Percentiles rank a stretch among this genome's conserved stretches.
Conservation (phyloP, 495 filamentous ascomycete genomes). For the Baudoinia panamericana region DNA sequence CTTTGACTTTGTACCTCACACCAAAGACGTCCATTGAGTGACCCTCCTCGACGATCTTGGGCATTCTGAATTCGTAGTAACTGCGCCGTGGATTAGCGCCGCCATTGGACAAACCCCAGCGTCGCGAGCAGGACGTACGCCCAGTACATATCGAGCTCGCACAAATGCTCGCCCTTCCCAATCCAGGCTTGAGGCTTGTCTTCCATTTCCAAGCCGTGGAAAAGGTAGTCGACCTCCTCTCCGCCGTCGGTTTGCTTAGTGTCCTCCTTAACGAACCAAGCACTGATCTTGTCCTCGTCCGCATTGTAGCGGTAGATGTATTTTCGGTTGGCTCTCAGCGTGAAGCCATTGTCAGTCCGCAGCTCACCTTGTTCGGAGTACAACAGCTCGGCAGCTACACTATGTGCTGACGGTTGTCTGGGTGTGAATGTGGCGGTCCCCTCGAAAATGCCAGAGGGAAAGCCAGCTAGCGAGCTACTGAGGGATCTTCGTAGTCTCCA, state of each 20-base stretch:
- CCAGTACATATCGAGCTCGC: constrained; percentile 53
- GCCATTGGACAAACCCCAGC: no score
- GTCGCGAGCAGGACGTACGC: no score
- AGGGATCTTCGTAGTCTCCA: constrained; percentile 50
- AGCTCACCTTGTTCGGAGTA: constrained; percentile 54
- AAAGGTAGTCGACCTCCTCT: constrained; percentile 48
- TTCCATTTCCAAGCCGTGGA: constrained; percentile 42
- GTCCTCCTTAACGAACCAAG: constrained; percentile 49
- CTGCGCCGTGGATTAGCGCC: no score
- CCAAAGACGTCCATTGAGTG: constrained; percentile 41
- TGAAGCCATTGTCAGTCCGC: constrained; percentile 30
- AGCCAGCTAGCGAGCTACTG: constrained; percentile 34
- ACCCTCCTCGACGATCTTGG: constrained; percentile 21
- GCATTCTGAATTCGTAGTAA: constrained; percentile 47
- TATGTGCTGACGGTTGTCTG: constrained; percentile 26
- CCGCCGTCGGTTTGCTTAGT: constrained; percentile 33
- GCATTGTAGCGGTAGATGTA: constrained; percentile 49
- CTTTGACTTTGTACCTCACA: constrained; percentile 48
- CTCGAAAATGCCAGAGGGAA: constrained; percentile 46
- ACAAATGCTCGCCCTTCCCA: constrained; percentile 48
- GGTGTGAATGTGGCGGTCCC: constrained; percentile 54
- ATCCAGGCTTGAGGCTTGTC: constrained; percentile 32
- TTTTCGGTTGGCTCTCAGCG: constrained; percentile 27
- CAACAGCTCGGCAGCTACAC: constrained; percentile 43
- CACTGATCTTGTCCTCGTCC: constrained; percentile 40